Evolutionary conservation across 2,329 filamentous ascomycete species (phyloP), one percentile per base, ranked within the genome.

Genomic region (Talaromyces albobiverticillius): DNA sequence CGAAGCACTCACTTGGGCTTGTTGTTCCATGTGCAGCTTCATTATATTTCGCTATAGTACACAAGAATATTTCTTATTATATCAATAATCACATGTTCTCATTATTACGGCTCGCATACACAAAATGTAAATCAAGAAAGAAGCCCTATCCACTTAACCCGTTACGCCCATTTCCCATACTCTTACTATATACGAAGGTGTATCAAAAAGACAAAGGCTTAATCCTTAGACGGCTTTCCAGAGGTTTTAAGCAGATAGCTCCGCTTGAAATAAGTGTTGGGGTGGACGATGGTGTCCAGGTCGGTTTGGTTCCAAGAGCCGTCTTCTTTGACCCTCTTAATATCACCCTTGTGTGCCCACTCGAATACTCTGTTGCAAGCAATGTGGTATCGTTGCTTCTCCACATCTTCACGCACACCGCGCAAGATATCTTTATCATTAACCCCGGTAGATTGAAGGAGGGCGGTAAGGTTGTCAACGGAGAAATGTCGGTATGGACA

Each of bases 311-410:
- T 85, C 84, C 87, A 87, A 49, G 85, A 78, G 5, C 83, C 81
- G 47, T 90, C 85, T 40, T 92, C 88, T 71, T 87, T 89, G 58
- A 87, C 89, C 65, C 82, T 84, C 67, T 85, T 88, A 55, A 94
- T 83, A 68, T 93, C 88, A 16, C 78, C 77, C 67, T 89, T 92
- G 71, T 99, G 92, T 16, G 87, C 75, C 67, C 87, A 82, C 64
- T 99, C 94, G 69, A 97, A 99, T 1, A 99, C 93, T 2, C 93
- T 81, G 68, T 97, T 99, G 72, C 94, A 99, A 18, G 93, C 94
- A 74, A 99, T 90, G 69, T 99, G 94, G 62, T 86, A 97, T 65
- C 93, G 86, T 68, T 89, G 87, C 68, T 87, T 90, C 46, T 88
- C 88, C 63, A 95, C 91, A 71, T 97, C 93, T 67, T 96, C 90